Evolutionary conservation across 192 early-diverging fungal genomes (phyloP).

Genomic region (Backusella tuberculispora): DNA sequence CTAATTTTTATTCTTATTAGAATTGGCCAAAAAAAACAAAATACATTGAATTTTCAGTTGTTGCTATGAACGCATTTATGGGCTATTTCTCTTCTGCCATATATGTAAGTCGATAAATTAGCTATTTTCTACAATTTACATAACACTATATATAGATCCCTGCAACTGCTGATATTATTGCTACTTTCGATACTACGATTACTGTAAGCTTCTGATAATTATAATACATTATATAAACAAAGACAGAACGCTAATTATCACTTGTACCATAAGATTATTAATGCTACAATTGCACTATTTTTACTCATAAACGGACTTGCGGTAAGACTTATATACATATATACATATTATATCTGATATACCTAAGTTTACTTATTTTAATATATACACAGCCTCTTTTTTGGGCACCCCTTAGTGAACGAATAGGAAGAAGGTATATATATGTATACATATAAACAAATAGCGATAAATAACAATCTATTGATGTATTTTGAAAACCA

Average conservation of each 20-base stretch:
- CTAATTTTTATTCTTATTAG: not conserved
- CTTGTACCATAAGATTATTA: conserved; percentile 17
- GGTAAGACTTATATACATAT: not conserved
- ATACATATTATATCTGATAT: too few relatives aligned
- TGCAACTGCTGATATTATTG: conserved; percentile 23
- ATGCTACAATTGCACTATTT: conserved; percentile 32
- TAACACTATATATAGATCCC: conserved; percentile 21
- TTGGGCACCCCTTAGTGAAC: conserved; percentile 35
- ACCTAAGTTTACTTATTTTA: not conserved
- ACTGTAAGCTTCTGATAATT: conserved; percentile 18
- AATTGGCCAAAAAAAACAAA: conserved; percentile 28
- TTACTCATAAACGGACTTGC: conserved; percentile 21
- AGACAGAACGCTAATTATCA: not conserved
- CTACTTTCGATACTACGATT: conserved; percentile 22
- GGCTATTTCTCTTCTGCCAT: conserved; percentile 31
- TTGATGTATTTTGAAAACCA: not conserved
- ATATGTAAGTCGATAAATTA: conserved; percentile 17
- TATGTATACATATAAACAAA: not conserved
- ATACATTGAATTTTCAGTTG: conserved; percentile 3
- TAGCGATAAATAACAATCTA: not conserved
- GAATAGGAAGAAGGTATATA: conserved; percentile 32
- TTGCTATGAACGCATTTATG: conserved; percentile 28
- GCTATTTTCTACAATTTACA: not conserved
- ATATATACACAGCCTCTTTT: conserved; percentile 26
- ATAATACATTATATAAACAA: not conserved